Percentiles rank a stretch among this genome's conserved stretches.
Evolutionary conservation across 2,329 filamentous ascomycete genomes (phyloP).

Genomic region (Monilinia polystroma): DNA sequence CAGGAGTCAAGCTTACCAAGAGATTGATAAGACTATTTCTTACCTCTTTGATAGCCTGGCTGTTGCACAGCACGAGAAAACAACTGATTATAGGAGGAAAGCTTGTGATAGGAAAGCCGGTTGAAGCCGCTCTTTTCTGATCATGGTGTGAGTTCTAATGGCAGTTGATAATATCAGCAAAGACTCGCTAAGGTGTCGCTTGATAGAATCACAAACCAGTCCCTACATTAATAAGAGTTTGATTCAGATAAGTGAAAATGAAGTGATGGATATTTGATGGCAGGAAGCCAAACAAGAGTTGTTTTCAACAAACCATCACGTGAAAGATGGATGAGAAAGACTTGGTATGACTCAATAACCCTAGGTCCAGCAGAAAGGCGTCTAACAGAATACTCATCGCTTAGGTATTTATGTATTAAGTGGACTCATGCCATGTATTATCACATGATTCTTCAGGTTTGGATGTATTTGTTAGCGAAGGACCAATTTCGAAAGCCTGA

Average conservation of each 20-base stretch:
- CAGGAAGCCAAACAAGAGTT: background rate
- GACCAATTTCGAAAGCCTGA: too few relatives aligned
- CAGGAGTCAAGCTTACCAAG: slow-evolving; percentile 5
- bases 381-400: too few relatives aligned
- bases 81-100: background rate
- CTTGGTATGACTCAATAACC: background rate
- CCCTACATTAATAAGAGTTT: background rate
- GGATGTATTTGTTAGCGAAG: too few relatives aligned
- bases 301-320: background rate
- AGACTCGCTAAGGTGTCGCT: fast-evolving
- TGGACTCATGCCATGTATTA: background rate
- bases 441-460: too few relatives aligned
- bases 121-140: background rate
- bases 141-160: background rate
- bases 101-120: background rate
- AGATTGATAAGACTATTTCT: background rate
- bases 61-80: background rate
- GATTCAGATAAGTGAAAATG: background rate
- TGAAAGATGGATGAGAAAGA: too few relatives aligned
- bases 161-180: background rate
- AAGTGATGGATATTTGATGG: background rate
- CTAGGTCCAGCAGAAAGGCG: too few relatives aligned
- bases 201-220: background rate
- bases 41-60: background rate
- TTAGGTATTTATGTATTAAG: too few relatives aligned